Base-by-base conservation (phyloP, 2,329 filamentous ascomycete species). In the Penicillium decumbens region DNA sequence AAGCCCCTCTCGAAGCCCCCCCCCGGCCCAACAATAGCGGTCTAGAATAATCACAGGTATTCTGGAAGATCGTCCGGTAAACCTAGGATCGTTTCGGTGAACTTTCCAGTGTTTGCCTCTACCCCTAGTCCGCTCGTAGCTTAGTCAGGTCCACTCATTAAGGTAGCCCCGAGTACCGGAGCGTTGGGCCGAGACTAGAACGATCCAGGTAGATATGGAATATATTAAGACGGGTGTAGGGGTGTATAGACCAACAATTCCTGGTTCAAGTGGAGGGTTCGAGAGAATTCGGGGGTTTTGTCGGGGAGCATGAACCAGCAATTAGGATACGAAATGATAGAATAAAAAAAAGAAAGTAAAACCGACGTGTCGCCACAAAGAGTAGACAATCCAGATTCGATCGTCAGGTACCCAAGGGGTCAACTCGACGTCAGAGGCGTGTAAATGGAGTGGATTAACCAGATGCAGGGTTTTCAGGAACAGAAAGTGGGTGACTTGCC, bases 341-440 rank as follows among this genome's bases (percentile, higher is more conserved):
- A 41, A 43, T 20, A 32, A 38, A 18, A 37, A 18, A 28, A 8
- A 15, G 43, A 44, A 43, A 35, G 18, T 41, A 45, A 41, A 45
- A 15, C 25, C 25, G 43, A 35, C 52, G 45, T 33, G 49, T 56
- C 37, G 51, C 48, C 54, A 51, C 50, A 35, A 20, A n/a, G n/a
- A 25, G 15, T 39, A 4, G 2, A 15, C 23, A 4, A 15, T 54
- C 54, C 48, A 57, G 57, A 53, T 50, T 57, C 23, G 55, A 55
- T 56, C 51, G 54, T 49, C 58, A 60, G 54, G 56, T 49, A 55
- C n/a, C n/a, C 56, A 45, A 45, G 51, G 32, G 39, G 35, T 25
- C 41, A 28, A 15, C 33, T 50, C 25, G n/a, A 59, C 58, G 58
- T 60, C 55, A 60, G 57, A 53, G 57, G 58, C 49, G 25, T 15